phyloP scores from a whole-genome alignment of 2,329 filamentous ascomycete genomes.

The Sodiomyces alkalinus region DNA sequence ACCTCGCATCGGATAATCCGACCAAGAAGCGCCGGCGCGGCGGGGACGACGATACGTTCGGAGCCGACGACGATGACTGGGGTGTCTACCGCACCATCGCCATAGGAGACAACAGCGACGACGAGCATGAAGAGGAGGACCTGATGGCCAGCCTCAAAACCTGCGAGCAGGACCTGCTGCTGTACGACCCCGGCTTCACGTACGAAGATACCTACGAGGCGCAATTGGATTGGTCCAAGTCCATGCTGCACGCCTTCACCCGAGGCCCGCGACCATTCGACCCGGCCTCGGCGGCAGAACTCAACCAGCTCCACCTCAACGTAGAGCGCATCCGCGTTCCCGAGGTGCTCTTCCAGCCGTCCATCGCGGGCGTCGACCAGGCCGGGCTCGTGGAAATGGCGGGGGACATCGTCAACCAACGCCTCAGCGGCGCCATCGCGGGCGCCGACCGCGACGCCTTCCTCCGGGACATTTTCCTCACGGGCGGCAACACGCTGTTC shows the following conservation, averaged over 20 bases:
- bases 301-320: slow-evolving; percentile 85
- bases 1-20: slow-evolving; percentile 80
- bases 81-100: slow-evolving; percentile 89
- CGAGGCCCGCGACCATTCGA: slow-evolving; percentile 82
- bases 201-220: slow-evolving; percentile 87
- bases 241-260: slow-evolving; percentile 75
- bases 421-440: slow-evolving; percentile 38
- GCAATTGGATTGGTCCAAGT: slow-evolving; percentile 90
- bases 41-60: slow-evolving; percentile 90
- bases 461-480: slow-evolving; percentile 78
- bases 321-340: slow-evolving; percentile 90
- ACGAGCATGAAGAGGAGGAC: slow-evolving; percentile 88
- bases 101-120: slow-evolving; percentile 66
- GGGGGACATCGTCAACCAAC: slow-evolving; percentile 74
- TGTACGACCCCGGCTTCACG: slow-evolving; percentile 76
- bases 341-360: slow-evolving; percentile 84
- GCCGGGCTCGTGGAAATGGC: slow-evolving; percentile 87
- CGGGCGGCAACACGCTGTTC: slow-evolving; percentile 85
- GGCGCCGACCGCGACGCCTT: slow-evolving; percentile 46
- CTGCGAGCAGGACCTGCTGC: slow-evolving; percentile 72
- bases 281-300: slow-evolving; percentile 59
- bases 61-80: slow-evolving; percentile 96
- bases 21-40: slow-evolving; percentile 72
- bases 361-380: slow-evolving; percentile 85
- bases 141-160: slow-evolving; percentile 55